A percentile compares a stretch with the other conserved stretches of the same genome.
phyloP scores from a whole-genome alignment of 2,329 filamentous ascomycete species.

The Zasmidium citrigriseum region DNA sequence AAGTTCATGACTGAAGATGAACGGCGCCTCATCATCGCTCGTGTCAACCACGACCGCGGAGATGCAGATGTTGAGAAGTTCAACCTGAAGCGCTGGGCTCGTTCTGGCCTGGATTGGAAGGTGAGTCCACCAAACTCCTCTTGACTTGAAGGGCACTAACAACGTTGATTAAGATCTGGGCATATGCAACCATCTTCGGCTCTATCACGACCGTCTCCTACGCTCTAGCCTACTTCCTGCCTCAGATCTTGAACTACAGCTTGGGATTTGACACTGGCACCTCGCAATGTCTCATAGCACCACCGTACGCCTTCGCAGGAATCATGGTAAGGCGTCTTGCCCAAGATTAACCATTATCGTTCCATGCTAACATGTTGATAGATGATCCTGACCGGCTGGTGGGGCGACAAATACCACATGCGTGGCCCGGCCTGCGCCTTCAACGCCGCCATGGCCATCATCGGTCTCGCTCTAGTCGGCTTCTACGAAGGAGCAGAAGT shows the following conservation, averaged over 20 bases:
- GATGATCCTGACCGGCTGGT: slow-evolving; percentile 41
- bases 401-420: slow-evolving; percentile 66
- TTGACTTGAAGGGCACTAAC: slow-evolving; percentile 45
- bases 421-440: slow-evolving; percentile 66
- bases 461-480: slow-evolving; percentile 73
- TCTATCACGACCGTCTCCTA: slow-evolving; percentile 71
- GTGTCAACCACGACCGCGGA: slow-evolving; percentile 51
- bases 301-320: slow-evolving; percentile 67
- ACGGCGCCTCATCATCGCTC: slow-evolving; percentile 46
- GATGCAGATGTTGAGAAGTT: slow-evolving; percentile 51
- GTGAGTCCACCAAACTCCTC: background rate
- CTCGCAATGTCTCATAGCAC: slow-evolving; percentile 71
- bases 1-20: slow-evolving; percentile 47
- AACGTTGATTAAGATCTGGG: slow-evolving; percentile 57
- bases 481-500: slow-evolving; percentile 59
- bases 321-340: slow-evolving; percentile 61
- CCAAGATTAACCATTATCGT: slow-evolving; percentile 46
- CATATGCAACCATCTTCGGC: slow-evolving; percentile 54
- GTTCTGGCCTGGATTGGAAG: slow-evolving; percentile 6
- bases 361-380: slow-evolving; percentile 40
- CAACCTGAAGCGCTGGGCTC: slow-evolving; percentile 30
- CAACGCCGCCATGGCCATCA: slow-evolving; percentile 63
- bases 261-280: slow-evolving; percentile 66
- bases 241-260: slow-evolving; percentile 65
- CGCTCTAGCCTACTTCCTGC: slow-evolving; percentile 75